A percentile compares a stretch with the other conserved stretches of the same genome.
Evolutionary conservation across 352 stramenopile genomes (phyloP).

Genomic region (Globisporangium abappressorium): DNA sequence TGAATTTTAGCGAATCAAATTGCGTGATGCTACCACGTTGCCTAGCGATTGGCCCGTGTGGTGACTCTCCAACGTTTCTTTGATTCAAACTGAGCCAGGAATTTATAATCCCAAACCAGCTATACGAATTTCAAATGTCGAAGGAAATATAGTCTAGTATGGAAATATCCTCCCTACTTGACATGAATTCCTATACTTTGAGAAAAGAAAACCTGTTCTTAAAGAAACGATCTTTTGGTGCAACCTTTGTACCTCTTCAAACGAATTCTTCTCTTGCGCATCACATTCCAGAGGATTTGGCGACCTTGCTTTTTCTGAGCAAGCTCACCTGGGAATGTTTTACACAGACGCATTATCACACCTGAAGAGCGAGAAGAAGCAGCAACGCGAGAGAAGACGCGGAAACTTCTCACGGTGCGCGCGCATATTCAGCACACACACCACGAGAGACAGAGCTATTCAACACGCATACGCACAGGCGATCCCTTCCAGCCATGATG

Average conservation of each 20-base stretch:
- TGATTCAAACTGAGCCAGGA: background rate
- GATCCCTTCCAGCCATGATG: slow-evolving; percentile 5
- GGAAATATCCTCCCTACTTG: no score
- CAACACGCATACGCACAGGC: background rate
- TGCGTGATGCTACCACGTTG: background rate
- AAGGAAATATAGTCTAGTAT: no score
- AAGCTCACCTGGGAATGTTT: slow-evolving; percentile 3
- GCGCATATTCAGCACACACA: background rate
- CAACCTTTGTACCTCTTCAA: slow-evolving; percentile 5
- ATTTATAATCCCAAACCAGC: background rate
- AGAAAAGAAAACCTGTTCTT: no score
- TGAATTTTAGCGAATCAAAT: background rate
- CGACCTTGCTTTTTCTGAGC: background rate
- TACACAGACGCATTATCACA: background rate
- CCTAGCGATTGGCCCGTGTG: background rate
- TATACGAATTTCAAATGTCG: background rate
- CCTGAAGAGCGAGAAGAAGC: background rate
- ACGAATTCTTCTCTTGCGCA: slow-evolving; percentile 10
- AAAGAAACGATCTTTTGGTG: background rate
- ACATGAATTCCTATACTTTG: no score
- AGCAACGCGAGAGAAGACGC: background rate
- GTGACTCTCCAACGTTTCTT: background rate
- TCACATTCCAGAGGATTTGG: slow-evolving; percentile 4
- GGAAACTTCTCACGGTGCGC: slow-evolving; percentile 8
- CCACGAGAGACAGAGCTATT: background rate